Evolutionary conservation across 345 rosid genomes (phyloP).

Genomic region (Punica granatum): DNA sequence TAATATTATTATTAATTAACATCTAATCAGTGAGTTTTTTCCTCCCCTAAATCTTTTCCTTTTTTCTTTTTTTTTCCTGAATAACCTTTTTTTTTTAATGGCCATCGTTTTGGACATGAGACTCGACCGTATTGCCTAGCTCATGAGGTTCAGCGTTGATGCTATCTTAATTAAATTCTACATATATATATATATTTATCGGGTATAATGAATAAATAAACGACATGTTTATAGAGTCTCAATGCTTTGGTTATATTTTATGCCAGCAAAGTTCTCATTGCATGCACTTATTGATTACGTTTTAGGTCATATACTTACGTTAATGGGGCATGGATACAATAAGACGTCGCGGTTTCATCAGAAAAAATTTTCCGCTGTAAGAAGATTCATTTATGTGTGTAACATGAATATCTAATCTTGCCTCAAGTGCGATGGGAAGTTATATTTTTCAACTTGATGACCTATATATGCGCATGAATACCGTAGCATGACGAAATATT

Average conservation of each 20-base stretch:
- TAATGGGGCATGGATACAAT: no score
- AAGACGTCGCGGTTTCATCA: no score
- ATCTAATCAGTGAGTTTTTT: slow-evolving; percentile 3
- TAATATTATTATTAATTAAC: neutral
- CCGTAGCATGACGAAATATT: no score
- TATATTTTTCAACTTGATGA: no score
- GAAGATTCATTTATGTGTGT: no score
- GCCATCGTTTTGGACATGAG: neutral
- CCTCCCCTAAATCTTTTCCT: neutral
- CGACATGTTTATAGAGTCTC: neutral
- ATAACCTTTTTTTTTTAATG: neutral
- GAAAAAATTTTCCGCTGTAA: no score
- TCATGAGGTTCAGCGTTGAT: neutral
- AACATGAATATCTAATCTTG: no score
- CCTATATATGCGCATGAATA: no score
- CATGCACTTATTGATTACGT: no score
- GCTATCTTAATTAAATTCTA: neutral
- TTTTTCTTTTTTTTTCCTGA: neutral
- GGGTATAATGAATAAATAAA: neutral
- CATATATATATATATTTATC: neutral
- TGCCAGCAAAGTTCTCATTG: neutral
- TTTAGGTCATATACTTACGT: no score
- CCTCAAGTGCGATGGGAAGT: no score
- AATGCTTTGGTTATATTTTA: neutral
- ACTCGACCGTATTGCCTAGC: neutral